A percentile compares a stretch with the other conserved stretches of the same genome.
These are phyloP conservation scores for Simmondsia chinensis DNA, from an alignment of 148 eudicot species.

Conservation along the genomic window DNA sequence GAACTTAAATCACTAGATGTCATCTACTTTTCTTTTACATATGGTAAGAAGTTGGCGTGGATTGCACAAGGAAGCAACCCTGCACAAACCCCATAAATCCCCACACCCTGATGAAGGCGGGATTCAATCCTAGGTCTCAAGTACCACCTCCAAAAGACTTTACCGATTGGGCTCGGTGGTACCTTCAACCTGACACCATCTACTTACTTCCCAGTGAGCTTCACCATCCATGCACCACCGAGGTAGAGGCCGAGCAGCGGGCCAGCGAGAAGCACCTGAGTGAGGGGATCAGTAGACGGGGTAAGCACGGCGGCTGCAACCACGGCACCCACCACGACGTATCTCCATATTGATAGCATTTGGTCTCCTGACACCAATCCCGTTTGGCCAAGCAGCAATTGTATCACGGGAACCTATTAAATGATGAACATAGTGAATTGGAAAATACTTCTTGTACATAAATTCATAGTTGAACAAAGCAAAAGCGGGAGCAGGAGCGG, in stretches of 20 bases:
- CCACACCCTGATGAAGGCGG: no score
- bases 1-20: no score
- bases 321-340: conserved; percentile 93
- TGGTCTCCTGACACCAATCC: conserved; percentile 86
- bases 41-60: no score
- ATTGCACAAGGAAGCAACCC: no score
- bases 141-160: no score
- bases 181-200: no score
- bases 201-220: conserved; percentile 60
- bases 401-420: conserved; percentile 88
- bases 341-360: conserved; percentile 98
- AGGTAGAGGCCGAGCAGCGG: conserved; percentile 94
- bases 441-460: no score
- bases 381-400: conserved; percentile 78
- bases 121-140: no score
- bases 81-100: no score
- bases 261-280: conserved; percentile 87
- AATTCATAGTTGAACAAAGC: not conserved
- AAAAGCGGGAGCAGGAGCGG: no score
- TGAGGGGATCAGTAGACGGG: conserved; percentile 95
- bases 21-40: no score
- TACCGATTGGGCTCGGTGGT: no score
- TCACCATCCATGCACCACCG: conserved; percentile 90
- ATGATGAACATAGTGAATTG: not conserved
- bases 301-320: conserved; percentile 93